Evolutionary conservation across 2,329 filamentous ascomycete species (phyloP), one percentile per base, ranked within the genome.

Genomic region (Ophiocordyceps sinensis): DNA sequence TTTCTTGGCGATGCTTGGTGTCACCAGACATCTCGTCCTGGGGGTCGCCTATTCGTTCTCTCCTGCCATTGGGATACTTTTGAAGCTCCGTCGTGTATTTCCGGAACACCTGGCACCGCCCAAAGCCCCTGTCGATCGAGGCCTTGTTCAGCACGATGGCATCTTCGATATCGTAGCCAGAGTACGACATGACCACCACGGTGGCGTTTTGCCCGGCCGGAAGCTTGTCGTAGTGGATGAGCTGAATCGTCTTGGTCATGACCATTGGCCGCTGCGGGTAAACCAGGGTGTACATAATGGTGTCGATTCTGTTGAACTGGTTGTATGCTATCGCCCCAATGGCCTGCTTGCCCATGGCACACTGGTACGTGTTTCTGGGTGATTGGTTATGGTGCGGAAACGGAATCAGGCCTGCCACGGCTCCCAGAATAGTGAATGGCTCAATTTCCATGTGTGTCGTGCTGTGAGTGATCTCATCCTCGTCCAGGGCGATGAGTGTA

Each of bases 301-400:
- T 96, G 55, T 98, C 91, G 59, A 98, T 95, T 43, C 91, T 81
- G 53, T 89, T 85, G 65, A 95, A 94, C 60, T 98, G 91, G 57
- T 98, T 98, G 57, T 94, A 94, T 14, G 89, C 91, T 57, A 98
- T 96, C 29, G 89, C 88, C 29, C 91, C 91, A 58, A 98, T 96
- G 32, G 91, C 91, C 82, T 98, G 91, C 66, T 98, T 98, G 75
- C 91, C 91, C 91, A 98, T 98, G 64, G 91, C 91, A 65, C 89
- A 95, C 70, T 96, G 89, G 56, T 98, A 98, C 0, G 91, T 98
- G 59, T 98, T 98, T 71, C 91, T 76, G 10, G 91, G 91, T 14
- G 93, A 98, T 61, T 98, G 91, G 62, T 98, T 98, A 68, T 98
- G 91, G 60, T 98, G 91, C 9, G 91, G 91, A 56, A 96, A 98